phyloP scores from a whole-genome alignment of 371 early-diverging fungal species.

The Mucor lusitanicus region DNA sequence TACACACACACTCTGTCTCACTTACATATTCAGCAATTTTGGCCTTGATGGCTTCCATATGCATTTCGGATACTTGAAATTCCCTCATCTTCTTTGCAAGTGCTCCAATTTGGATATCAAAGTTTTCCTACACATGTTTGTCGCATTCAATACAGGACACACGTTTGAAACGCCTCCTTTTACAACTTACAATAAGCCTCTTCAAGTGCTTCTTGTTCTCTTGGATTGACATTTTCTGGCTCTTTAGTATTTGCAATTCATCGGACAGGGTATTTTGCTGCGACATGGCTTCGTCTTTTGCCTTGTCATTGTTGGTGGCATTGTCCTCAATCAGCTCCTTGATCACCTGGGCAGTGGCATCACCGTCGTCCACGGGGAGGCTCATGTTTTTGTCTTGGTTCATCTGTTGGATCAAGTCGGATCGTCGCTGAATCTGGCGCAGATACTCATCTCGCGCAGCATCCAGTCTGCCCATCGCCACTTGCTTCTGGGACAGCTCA shows the following conservation, averaged over 20 bases:
- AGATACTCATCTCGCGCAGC: conserved; percentile 19
- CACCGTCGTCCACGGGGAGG: conserved; percentile 4
- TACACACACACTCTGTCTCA: no score
- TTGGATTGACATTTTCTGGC: conserved; percentile 11
- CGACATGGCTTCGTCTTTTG: conserved; percentile 14
- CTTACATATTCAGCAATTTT: conserved; percentile 13
- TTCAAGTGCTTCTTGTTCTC: conserved; percentile 20
- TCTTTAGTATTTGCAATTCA: conserved; percentile 20
- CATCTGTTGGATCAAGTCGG: conserved; percentile 13
- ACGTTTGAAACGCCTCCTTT: no score
- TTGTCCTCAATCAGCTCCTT: not conserved
- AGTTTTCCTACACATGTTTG: conserved; percentile 7
- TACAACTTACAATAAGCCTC: conserved; percentile 8
- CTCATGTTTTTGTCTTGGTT: not conserved
- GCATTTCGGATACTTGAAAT: not conserved
- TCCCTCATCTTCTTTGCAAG: not conserved
- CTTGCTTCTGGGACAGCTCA: conserved; percentile 22
- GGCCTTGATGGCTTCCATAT: conserved; percentile 5
- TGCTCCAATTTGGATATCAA: conserved; percentile 3
- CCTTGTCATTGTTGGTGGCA: not conserved
- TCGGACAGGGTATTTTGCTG: conserved; percentile 20
- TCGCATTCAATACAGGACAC: not conserved
- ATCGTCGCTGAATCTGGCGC: conserved; percentile 14
- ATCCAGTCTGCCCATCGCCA: conserved; percentile 16
- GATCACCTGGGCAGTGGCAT: not conserved